phyloP scores from a whole-genome alignment of 2,329 filamentous ascomycete species.

The Stachybotrys echinatus region DNA sequence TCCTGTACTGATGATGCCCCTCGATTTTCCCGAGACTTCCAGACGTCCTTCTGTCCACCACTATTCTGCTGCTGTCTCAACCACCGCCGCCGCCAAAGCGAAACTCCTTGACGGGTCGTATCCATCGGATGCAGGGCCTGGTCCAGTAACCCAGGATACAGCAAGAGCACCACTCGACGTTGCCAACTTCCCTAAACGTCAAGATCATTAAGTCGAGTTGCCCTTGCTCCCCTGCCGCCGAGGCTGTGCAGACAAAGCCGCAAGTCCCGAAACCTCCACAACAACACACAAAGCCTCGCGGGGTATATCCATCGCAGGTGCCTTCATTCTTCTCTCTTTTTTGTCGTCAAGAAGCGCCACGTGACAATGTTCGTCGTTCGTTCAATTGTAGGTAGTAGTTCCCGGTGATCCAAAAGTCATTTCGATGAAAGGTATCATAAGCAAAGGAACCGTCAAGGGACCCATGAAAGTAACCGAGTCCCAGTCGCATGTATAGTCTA shows the following conservation, averaged over 20 bases:
- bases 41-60: conserved; percentile 26
- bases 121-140: no score
- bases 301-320: conserved; percentile 38
- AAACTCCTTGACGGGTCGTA: background rate
- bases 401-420: conserved; percentile 26
- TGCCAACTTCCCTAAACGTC: no score
- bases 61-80: conserved; percentile 13
- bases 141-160: no score
- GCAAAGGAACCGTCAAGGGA: conserved; percentile 18
- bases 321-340: conserved; percentile 27
- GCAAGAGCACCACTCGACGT: no score
- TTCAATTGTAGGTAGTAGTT: conserved; percentile 26
- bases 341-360: conserved; percentile 27
- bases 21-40: background rate
- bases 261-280: background rate
- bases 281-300: conserved; percentile 27
- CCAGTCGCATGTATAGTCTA: conserved; percentile 7
- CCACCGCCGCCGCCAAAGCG: background rate
- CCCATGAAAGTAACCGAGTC: conserved; percentile 18
- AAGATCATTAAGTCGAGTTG: no score
- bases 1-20: conserved; percentile 1
- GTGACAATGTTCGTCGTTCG: conserved; percentile 26
- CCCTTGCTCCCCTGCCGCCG: no score
- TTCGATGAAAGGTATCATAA: conserved; percentile 20
- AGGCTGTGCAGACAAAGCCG: no score